Conservation (phyloP, 441 rosid species). For the Syzygium syzygioides region DNA sequence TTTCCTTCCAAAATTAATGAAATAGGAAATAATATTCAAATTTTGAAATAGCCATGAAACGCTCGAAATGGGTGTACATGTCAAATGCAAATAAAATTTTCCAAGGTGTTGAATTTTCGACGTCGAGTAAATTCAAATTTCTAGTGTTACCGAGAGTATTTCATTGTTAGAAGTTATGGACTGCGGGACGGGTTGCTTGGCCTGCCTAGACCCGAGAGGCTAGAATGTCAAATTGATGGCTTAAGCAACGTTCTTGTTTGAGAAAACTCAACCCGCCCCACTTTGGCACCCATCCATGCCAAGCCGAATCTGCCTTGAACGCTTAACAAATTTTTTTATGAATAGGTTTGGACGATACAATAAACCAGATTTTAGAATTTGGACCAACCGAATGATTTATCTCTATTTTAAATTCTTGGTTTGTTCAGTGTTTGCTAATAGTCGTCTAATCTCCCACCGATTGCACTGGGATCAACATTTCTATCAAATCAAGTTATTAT, state of each 20-base stretch:
- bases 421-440: not conserved
- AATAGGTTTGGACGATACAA: not conserved
- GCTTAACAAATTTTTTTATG: not conserved
- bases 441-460: not conserved
- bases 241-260: fast-evolving
- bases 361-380: fast-evolving
- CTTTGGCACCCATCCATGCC: not conserved
- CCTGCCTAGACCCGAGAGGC: fast-evolving
- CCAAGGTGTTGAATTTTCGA: not conserved
- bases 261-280: fast-evolving
- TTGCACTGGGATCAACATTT: fast-evolving
- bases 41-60: not conserved
- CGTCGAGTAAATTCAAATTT: not conserved
- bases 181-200: fast-evolving
- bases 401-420: not conserved
- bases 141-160: not conserved
- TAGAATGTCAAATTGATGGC: fast-evolving
- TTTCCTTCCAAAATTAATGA: not conserved
- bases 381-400: too few relatives aligned
- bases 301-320: not conserved
- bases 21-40: not conserved
- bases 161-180: not conserved
- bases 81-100: not conserved
- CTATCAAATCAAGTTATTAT: not conserved
- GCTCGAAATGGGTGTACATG: not conserved